Conservation (phyloP, 768 basidiomycete species). For the Phaeotremella skinneri region DNA sequence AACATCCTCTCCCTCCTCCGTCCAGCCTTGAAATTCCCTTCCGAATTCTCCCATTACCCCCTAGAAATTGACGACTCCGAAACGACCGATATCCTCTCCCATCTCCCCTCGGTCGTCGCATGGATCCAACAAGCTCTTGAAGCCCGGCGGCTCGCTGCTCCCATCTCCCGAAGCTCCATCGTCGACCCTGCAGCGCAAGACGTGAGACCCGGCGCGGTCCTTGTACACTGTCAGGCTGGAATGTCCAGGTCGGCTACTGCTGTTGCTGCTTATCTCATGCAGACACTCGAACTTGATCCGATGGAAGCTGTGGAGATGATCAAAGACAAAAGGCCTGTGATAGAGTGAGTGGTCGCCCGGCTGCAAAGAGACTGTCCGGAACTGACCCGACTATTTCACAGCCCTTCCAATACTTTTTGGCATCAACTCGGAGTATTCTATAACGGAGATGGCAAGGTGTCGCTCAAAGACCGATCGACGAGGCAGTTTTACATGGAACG, state of each 20-base stretch:
- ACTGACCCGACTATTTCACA: constrained; percentile 45
- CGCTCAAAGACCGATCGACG: constrained; percentile 65
- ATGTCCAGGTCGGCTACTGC: constrained; percentile 85
- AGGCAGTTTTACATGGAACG: constrained; percentile 82
- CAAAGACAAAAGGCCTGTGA: constrained; percentile 62
- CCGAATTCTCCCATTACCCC: constrained; percentile 37
- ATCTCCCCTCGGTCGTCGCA: constrained; percentile 73
- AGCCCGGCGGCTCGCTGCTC: constrained; percentile 49
- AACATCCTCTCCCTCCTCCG: constrained; percentile 76
- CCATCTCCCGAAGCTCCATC: constrained; percentile 53
- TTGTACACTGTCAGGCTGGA: constrained; percentile 89
- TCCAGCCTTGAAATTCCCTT: constrained; percentile 60
- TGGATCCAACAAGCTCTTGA: constrained; percentile 78
- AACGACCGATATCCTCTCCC: constrained; percentile 72
- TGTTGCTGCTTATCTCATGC: constrained; percentile 86
- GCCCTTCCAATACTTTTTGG: constrained; percentile 83
- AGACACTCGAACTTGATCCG: constrained; percentile 61
- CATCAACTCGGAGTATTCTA: constrained; percentile 78
- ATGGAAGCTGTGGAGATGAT: constrained; percentile 69
- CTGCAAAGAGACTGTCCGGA: not conserved
- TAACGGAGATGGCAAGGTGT: constrained; percentile 65
- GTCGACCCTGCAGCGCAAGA: constrained; percentile 13
- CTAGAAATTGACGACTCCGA: constrained; percentile 50
- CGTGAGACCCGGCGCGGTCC: constrained; percentile 59
- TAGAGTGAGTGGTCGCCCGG: constrained; percentile 60